These are phyloP conservation scores for Fusarium burgessii DNA, from an alignment of 2,329 filamentous ascomycete genomes.

Conservation along the genomic window DNA sequence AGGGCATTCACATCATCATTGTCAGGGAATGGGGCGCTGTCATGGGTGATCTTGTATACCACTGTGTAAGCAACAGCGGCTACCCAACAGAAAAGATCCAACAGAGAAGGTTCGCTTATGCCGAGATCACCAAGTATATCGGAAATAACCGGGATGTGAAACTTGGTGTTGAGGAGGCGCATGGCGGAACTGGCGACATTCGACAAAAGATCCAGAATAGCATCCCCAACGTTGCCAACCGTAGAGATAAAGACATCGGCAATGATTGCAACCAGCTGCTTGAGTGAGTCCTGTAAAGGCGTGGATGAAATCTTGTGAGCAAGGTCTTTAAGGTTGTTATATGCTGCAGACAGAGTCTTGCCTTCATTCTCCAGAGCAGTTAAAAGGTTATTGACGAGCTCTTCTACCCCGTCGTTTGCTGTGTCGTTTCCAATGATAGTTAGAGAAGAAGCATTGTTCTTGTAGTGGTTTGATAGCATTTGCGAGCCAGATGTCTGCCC, in stretches of 20 bases:
- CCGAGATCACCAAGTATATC: neutral
- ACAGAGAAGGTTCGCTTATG: neutral
- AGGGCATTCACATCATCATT: neutral
- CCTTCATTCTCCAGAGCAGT: neutral
- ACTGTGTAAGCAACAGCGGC: neutral
- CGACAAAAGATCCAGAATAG: neutral
- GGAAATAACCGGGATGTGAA: neutral
- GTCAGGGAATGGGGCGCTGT: neutral
- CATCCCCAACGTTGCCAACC: neutral
- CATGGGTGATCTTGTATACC: rapidly evolving
- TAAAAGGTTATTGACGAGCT: neutral
- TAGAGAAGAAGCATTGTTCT: neutral
- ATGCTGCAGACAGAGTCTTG: neutral
- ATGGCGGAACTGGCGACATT: neutral
- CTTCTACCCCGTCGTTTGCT: neutral
- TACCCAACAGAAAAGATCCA: neutral
- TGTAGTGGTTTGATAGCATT: neutral
- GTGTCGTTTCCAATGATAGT: neutral
- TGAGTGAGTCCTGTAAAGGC: neutral
- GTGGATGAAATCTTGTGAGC: rapidly evolving
- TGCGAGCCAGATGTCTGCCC: neutral
- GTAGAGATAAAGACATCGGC: neutral
- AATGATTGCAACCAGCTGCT: neutral
- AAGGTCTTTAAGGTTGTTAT: neutral
- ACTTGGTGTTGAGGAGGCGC: neutral